A percentile compares a stretch with the other conserved stretches of the same genome.
Evolutionary conservation across 129 eudicot genomes (phyloP).

Genomic region (Arctium minus): DNA sequence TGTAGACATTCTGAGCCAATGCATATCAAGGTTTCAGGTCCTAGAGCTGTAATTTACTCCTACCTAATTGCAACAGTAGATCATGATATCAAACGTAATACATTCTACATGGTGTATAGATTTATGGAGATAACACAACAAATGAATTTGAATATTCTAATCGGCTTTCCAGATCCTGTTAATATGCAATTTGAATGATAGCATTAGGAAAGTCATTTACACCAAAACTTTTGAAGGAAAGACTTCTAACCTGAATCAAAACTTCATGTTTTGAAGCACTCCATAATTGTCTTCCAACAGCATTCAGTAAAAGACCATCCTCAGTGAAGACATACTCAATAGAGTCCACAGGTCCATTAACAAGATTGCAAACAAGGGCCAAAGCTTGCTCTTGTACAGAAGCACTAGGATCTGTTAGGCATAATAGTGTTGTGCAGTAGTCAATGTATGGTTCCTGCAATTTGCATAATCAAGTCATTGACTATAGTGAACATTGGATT

Average conservation of each 20-base stretch:
- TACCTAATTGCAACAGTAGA: too few species aligned
- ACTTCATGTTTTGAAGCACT: conserved; percentile 60
- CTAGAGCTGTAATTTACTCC: too few species aligned
- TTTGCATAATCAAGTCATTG: not conserved
- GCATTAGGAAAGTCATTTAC: not conserved
- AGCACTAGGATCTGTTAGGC: conserved; percentile 66
- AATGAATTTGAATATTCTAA: not conserved
- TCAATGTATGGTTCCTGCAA: not conserved
- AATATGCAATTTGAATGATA: conserved; percentile 1
- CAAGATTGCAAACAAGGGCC: conserved; percentile 74
- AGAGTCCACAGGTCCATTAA: conserved; percentile 65
- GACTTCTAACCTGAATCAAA: conserved; percentile 62
- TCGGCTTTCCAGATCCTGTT: not conserved
- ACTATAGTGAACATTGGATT: conserved; percentile 10
- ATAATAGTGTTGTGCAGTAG: conserved; percentile 4
- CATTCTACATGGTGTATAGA: too few species aligned
- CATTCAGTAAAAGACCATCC: conserved; percentile 57
- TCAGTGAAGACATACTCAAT: conserved; percentile 65
- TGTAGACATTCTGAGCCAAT: too few species aligned
- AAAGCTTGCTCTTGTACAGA: conserved; percentile 95
- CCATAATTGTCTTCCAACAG: conserved; percentile 73
- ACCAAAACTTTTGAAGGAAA: not conserved
- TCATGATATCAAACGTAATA: too few species aligned
- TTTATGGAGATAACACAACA: too few species aligned
- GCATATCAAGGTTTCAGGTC: too few species aligned